Conservation (phyloP, 2,329 filamentous ascomycete species). For the Fusarium setosum region DNA sequence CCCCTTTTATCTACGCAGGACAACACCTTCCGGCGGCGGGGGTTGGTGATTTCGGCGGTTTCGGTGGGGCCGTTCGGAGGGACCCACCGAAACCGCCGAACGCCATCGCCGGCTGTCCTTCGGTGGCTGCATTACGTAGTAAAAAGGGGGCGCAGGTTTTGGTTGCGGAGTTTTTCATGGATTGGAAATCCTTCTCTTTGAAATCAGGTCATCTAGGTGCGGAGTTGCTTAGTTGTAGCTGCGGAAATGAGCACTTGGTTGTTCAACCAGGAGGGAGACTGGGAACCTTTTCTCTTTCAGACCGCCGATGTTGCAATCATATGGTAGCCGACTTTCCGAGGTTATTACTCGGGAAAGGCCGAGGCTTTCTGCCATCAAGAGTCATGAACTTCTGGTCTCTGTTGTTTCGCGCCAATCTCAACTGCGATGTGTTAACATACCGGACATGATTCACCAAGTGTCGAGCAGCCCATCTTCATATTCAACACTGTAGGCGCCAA, state of each 20-base stretch:
- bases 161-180: not conserved
- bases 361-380: too few relatives aligned
- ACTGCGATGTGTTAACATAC: too few relatives aligned
- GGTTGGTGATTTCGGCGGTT: slow-evolving; percentile 34
- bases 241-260: not conserved
- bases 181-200: not conserved
- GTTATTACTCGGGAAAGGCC: too few relatives aligned
- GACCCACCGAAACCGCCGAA: slow-evolving; percentile 43
- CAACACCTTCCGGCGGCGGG: slow-evolving; percentile 12
- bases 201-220: not conserved
- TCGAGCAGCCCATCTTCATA: too few relatives aligned
- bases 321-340: too few relatives aligned
- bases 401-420: too few relatives aligned
- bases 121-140: not conserved
- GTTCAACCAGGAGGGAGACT: not conserved
- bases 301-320: too few relatives aligned
- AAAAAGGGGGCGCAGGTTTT: not conserved
- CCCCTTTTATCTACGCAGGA: slow-evolving; percentile 27
- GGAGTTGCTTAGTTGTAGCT: not conserved
- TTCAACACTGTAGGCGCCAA: too few relatives aligned
- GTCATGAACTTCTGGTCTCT: too few relatives aligned
- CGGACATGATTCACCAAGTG: too few relatives aligned
- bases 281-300: too few relatives aligned
- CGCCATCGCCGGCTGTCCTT: slow-evolving; percentile 26
- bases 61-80: slow-evolving; percentile 18